Evolutionary conservation across 192 early-diverging fungal genomes (phyloP).

Genomic region (Backusella tarrabulga): DNA sequence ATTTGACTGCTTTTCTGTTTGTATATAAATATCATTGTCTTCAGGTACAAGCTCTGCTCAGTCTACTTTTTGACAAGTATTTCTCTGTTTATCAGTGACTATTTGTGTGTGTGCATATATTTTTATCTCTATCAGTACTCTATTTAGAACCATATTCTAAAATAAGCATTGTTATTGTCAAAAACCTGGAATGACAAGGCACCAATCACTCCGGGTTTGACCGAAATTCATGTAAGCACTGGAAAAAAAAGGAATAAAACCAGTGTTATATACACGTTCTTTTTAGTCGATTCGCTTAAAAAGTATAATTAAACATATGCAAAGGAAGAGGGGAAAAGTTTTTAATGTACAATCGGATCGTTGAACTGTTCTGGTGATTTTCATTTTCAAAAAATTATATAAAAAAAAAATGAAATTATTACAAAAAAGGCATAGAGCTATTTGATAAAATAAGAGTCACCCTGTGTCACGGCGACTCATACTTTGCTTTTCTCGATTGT

Average conservation of each 20-base stretch:
- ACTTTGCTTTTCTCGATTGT: too few species aligned
- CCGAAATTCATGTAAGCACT: not conserved
- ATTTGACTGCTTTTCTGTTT: not conserved
- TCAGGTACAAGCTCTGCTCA: not conserved
- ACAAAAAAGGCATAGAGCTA: not conserved
- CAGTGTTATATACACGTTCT: not conserved
- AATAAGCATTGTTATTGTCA: not conserved
- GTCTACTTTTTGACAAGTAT: not conserved
- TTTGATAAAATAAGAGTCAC: not conserved
- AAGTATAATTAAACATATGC: not conserved
- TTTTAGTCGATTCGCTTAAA: not conserved
- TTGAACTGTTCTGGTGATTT: not conserved
- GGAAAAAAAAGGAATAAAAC: not conserved
- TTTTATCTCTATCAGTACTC: not conserved
- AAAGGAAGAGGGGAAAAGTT: not conserved
- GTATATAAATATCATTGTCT: not conserved
- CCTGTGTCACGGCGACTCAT: not conserved
- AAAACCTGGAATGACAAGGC: not conserved
- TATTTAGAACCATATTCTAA: not conserved
- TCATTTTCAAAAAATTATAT: not conserved
- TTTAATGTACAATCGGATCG: not conserved
- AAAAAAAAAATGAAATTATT: not conserved
- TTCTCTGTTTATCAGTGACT: not conserved
- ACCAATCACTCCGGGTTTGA: not conserved
- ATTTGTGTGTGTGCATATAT: not conserved